These are phyloP conservation scores for Plasmopara muralis DNA, from an alignment of 352 stramenopile species.

Conservation along the genomic window DNA sequence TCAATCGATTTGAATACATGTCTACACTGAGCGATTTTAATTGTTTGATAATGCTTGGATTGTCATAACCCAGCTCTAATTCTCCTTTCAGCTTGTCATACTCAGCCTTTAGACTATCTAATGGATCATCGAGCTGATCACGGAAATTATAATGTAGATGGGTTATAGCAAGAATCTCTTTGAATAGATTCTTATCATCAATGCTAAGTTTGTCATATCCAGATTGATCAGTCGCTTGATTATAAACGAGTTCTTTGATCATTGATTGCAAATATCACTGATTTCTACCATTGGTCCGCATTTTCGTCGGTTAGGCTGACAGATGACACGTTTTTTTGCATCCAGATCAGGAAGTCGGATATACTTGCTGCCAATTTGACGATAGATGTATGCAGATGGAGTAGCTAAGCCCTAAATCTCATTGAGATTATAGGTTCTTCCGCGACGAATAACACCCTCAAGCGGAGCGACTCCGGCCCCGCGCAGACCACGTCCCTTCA, in stretches of 20 bases:
- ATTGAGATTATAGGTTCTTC: background rate
- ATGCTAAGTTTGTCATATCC: conserved; percentile 13
- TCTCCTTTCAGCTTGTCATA: background rate
- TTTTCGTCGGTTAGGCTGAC: background rate
- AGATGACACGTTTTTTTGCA: background rate
- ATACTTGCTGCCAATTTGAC: background rate
- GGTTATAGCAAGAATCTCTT: conserved; percentile 10
- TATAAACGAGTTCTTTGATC: conserved; percentile 6
- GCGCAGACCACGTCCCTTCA: background rate
- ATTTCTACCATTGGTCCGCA: conserved; percentile 5
- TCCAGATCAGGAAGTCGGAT: background rate
- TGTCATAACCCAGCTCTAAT: background rate
- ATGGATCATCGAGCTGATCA: background rate
- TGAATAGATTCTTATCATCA: conserved; percentile 10
- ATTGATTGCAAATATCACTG: conserved; percentile 11
- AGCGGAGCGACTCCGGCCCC: background rate
- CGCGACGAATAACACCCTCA: background rate
- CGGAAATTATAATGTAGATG: conserved; percentile 1
- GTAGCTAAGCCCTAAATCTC: background rate
- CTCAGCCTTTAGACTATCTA: conserved; percentile 10
- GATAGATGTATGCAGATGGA: background rate
- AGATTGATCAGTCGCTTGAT: conserved; percentile 12
- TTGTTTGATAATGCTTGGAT: conserved; percentile 2
- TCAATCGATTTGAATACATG: too few relatives aligned
- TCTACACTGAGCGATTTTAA: too few relatives aligned